Conservation (phyloP, 257 asterid species). For the Verbascum thapsus region DNA sequence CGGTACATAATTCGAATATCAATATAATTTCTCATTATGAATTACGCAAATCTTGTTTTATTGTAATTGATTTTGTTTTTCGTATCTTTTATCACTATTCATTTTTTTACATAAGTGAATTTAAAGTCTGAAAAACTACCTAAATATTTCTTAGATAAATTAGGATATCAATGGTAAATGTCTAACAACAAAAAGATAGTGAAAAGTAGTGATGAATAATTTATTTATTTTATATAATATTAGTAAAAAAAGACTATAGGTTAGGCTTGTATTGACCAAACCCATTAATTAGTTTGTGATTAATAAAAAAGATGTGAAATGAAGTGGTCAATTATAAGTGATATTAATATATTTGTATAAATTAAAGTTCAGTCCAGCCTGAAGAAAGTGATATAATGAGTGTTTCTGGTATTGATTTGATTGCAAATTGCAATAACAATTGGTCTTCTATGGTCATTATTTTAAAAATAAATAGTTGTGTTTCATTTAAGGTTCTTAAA, state of each 20-base stretch:
- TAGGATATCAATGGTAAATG: neutral
- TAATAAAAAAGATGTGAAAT: neutral
- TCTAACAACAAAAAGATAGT: neutral
- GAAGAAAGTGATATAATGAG: conserved; percentile 1
- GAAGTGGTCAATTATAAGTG: neutral
- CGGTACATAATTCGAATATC: too few relatives aligned
- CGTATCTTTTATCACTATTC: too few relatives aligned
- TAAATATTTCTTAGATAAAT: too few relatives aligned
- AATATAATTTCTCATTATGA: too few relatives aligned
- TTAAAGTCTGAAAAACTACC: too few relatives aligned
- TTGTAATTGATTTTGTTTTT: too few relatives aligned
- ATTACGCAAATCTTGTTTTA: too few relatives aligned
- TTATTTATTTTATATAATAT: neutral
- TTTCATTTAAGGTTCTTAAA: too few relatives aligned
- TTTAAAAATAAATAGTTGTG: too few relatives aligned
- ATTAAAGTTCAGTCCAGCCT: conserved; percentile 1
- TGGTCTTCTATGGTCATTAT: conserved; percentile 15
- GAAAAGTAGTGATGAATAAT: neutral
- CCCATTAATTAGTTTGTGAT: neutral
- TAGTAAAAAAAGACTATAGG: neutral
- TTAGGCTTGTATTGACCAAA: neutral
- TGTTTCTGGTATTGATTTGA: conserved; percentile 5
- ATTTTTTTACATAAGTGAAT: too few relatives aligned
- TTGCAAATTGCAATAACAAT: conserved; percentile 9
- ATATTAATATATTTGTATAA: neutral